phyloP scores from a whole-genome alignment of 371 early-diverging fungal genomes.

The Lichtheimia hyalospora region DNA sequence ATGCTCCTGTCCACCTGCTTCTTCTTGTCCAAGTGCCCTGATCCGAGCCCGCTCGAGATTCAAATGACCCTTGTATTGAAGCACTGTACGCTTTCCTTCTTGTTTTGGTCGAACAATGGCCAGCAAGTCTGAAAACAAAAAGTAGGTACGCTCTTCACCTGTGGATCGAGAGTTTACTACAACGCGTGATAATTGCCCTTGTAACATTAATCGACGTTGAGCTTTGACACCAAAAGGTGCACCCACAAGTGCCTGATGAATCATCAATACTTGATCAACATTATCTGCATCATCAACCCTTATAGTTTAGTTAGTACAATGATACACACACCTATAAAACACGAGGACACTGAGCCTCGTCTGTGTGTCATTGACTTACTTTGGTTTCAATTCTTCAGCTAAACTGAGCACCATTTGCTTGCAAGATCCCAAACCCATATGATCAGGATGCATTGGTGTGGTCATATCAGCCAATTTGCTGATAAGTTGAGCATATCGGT shows the following conservation, averaged over 20 bases:
- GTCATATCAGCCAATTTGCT: constrained; percentile 31
- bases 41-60: constrained; percentile 30
- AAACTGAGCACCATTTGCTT: constrained; percentile 30
- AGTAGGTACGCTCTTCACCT: constrained; percentile 33
- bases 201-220: constrained; percentile 34
- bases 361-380: constrained; percentile 19
- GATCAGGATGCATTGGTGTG: constrained; percentile 41
- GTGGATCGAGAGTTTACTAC: constrained; percentile 21
- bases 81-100: constrained; percentile 15
- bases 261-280: constrained; percentile 42
- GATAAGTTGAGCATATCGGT: constrained; percentile 35
- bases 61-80: constrained; percentile 45
- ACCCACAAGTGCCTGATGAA: constrained; percentile 36
- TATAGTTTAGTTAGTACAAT: background rate
- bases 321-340: background rate
- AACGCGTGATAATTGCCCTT: constrained; percentile 32
- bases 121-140: constrained; percentile 43
- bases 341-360: constrained; percentile 8
- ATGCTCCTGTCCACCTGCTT: constrained; percentile 30
- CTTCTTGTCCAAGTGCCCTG: constrained; percentile 21
- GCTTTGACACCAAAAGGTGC: constrained; percentile 42
- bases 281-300: constrained; percentile 42
- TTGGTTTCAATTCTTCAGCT: constrained; percentile 24
- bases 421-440: constrained; percentile 24
- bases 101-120: constrained; percentile 33